Evolutionary conservation across 2,329 filamentous ascomycete genomes (phyloP), one percentile per base, ranked within the genome.

Genomic region (Neonectria sp.): DNA sequence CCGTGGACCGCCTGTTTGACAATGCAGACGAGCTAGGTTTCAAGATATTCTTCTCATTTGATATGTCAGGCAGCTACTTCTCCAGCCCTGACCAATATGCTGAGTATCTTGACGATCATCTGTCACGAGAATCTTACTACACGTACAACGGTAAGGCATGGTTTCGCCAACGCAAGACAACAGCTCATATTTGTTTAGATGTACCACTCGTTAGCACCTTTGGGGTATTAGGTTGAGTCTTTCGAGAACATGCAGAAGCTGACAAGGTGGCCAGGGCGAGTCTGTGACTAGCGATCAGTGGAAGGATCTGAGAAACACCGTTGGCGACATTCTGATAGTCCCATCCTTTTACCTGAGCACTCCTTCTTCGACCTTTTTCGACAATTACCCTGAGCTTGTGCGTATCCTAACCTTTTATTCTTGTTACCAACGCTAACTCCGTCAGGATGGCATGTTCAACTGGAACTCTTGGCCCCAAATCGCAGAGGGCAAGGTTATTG

Each of bases 21-120:
- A 55, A 62, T 43, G 64, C 64, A 6, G 59, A 67, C 31, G 31
- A 58, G n/a, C 48, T 59, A 2, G 55, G 48, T 2, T 67, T 67
- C 55, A 63, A 63, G 40, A 62, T 67, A 2, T 67, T 67, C 59
- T 63, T 67, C 55, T 67, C 64, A 2, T 63, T 67, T 45, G 64
- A 67, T 43, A 67, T 67, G 64, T 46, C 21, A 7, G 48, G 29
- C 7, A 35, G 49, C 27, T 55, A 67, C 48, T 67, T 67, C 33
- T 49, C 55, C 2, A 63, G 37, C 49, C 59, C 64, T 17, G 31
- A 33, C 35, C n/a, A 67, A 12, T 63, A 67, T 35, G 59, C 59
- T 6, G 15, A 35, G 8, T 67, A 59, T 37, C 55, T 67, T 29
- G 31, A 63, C 33, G 40, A 55, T 6, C 59, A 67, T 33, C 17